phyloP scores from a whole-genome alignment of 306 rosid species.

The Cicer arietinum region DNA sequence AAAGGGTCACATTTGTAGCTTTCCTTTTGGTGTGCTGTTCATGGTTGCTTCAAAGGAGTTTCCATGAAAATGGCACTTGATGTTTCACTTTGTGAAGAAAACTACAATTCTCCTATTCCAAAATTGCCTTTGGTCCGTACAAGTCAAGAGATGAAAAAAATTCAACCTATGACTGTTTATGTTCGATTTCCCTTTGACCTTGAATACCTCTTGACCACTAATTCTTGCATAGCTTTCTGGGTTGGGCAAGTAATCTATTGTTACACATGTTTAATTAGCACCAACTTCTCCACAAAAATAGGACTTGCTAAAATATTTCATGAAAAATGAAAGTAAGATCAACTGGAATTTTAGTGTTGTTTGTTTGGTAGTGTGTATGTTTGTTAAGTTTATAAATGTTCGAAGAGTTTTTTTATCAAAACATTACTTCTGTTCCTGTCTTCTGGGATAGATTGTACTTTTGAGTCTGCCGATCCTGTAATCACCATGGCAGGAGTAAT shows the following conservation, averaged over 20 bases:
- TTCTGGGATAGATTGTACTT: slow-evolving; percentile 14
- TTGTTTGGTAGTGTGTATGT: neutral
- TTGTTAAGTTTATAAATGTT: neutral
- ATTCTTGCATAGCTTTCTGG: slow-evolving; percentile 5
- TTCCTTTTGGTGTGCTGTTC: too few species aligned
- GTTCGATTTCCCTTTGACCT: slow-evolving; percentile 7
- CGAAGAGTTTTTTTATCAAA: slow-evolving; percentile 10
- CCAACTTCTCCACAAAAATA: neutral
- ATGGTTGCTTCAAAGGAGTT: too few species aligned
- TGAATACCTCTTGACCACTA: neutral
- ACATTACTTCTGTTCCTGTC: neutral
- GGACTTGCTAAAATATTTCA: neutral
- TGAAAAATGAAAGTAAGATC: slow-evolving; percentile 11
- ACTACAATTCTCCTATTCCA: neutral
- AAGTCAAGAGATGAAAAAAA: neutral
- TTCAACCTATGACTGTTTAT: slow-evolving; percentile 9
- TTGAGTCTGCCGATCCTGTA: neutral
- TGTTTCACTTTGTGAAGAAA: neutral
- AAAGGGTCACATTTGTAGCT: too few species aligned
- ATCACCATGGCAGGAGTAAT: slow-evolving; percentile 13
- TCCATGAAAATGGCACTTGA: neutral
- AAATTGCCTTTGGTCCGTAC: neutral
- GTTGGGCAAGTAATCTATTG: neutral
- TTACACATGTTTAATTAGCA: neutral
- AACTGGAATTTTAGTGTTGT: neutral